Conservation (phyloP, 78 protist genomes). For the Ministeria vibrans region DNA sequence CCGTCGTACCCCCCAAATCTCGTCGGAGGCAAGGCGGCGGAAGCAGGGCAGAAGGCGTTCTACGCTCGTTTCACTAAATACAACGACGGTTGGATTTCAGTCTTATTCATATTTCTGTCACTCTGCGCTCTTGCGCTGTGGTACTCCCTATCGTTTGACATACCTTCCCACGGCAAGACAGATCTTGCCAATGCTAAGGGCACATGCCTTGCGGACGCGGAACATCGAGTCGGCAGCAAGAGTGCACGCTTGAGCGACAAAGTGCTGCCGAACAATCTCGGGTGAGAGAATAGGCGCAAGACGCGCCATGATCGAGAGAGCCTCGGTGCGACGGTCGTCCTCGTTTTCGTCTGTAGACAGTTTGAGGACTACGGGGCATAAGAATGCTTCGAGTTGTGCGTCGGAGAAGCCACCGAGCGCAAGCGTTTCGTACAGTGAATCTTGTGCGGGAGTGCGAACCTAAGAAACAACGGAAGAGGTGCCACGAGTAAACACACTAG, state of each 20-base stretch:
- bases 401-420: not conserved
- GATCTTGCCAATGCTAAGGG: not conserved
- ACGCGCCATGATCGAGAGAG: not conserved
- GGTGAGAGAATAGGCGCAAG: not conserved
- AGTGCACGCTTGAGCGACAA: not conserved
- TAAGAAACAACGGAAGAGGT: too few species aligned
- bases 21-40: conserved; percentile 12
- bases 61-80: too few species aligned
- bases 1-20: conserved; percentile 60
- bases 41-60: conserved; percentile 8
- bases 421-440: too few species aligned
- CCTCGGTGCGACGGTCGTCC: not conserved
- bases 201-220: conserved; percentile 37
- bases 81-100: too few species aligned
- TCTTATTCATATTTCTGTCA: too few species aligned
- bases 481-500: too few species aligned
- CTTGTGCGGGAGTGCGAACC: too few species aligned
- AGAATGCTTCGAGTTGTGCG: not conserved
- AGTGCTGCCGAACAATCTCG: not conserved
- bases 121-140: too few species aligned
- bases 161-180: not conserved
- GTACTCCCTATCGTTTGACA: too few species aligned
- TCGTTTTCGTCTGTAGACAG: not conserved
- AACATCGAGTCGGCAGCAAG: conserved; percentile 31
- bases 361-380: not conserved